Percentiles rank a stretch among this genome's conserved stretches.
These are phyloP conservation scores for Coleophoma crateriformis DNA, from an alignment of 2,329 filamentous ascomycete species.

Conservation along the genomic window DNA sequence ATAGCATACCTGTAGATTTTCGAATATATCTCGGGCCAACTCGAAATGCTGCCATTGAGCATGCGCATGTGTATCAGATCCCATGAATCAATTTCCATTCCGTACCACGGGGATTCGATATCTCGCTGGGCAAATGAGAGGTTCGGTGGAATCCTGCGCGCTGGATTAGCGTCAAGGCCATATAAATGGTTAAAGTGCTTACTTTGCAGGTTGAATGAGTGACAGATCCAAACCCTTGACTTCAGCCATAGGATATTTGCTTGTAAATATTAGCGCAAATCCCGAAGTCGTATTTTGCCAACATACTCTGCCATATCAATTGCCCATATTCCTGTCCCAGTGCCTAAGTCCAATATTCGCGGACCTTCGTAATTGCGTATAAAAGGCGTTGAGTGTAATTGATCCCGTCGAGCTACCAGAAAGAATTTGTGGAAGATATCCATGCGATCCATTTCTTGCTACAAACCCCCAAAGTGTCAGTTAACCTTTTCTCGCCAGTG, in stretches of 20 bases:
- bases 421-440: slow-evolving; percentile 81
- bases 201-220: slow-evolving; percentile 54
- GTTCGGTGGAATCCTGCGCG: slow-evolving; percentile 62
- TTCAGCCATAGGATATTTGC: slow-evolving; percentile 50
- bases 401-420: slow-evolving; percentile 51
- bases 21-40: slow-evolving; percentile 70
- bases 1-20: slow-evolving; percentile 58
- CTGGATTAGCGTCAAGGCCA: no score
- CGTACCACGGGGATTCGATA: slow-evolving; percentile 69
- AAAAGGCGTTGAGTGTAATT: slow-evolving; percentile 34
- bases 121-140: slow-evolving; percentile 67
- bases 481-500: background rate
- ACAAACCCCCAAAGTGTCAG: slow-evolving; percentile 4
- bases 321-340: slow-evolving; percentile 87
- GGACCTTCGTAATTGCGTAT: slow-evolving; percentile 23
- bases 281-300: slow-evolving; percentile 8
- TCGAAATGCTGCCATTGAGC: slow-evolving; percentile 70
- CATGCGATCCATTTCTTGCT: slow-evolving; percentile 70
- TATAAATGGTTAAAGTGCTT: slow-evolving; percentile 17
- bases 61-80: slow-evolving; percentile 82
- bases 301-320: slow-evolving; percentile 77
- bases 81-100: slow-evolving; percentile 29
- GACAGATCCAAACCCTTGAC: slow-evolving; percentile 57
- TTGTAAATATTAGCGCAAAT: slow-evolving; percentile 15
- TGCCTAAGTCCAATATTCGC: slow-evolving; percentile 64